Evolutionary conservation across 148 eudicot species (phyloP).

Genomic region (Linanthus parryae): DNA sequence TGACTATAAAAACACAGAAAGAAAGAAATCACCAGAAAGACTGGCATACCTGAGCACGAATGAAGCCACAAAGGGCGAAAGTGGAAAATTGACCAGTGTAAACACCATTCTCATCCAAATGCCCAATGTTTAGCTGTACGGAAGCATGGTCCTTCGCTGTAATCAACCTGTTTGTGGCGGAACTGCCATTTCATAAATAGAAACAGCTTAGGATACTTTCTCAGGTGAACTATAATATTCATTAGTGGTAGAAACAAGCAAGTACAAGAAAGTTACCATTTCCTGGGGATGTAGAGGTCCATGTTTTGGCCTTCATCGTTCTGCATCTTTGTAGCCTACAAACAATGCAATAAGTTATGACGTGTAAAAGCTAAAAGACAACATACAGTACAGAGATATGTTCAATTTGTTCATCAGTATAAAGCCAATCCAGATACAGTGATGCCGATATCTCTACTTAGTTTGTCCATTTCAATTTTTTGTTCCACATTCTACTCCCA

Average conservation of each 20-base stretch:
- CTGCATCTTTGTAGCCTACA: not conserved
- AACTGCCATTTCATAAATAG: conserved; percentile 18
- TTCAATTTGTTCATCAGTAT: not conserved
- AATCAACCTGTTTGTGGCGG: conserved; percentile 36
- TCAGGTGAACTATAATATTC: not conserved
- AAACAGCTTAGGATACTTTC: too few relatives aligned
- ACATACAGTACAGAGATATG: not conserved
- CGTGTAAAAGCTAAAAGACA: not conserved
- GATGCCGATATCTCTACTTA: too few relatives aligned
- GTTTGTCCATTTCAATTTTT: too few relatives aligned
- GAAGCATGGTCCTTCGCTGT: conserved; percentile 37
- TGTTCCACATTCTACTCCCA: too few relatives aligned
- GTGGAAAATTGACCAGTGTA: conserved; percentile 24
- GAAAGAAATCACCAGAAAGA: too few relatives aligned
- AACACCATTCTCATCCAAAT: conserved; percentile 34
- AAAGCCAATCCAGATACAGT: not conserved
- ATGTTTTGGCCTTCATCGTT: not conserved
- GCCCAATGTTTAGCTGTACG: conserved; percentile 35
- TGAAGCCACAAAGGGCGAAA: conserved; percentile 31
- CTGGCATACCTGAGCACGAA: conserved; percentile 41
- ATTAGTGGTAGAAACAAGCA: not conserved
- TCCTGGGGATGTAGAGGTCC: not conserved
- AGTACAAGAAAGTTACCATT: not conserved
- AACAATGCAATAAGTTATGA: too few relatives aligned
- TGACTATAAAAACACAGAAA: too few relatives aligned